phyloP scores from a whole-genome alignment of 176 grass and related monocot species.

The Carex pumila region DNA sequence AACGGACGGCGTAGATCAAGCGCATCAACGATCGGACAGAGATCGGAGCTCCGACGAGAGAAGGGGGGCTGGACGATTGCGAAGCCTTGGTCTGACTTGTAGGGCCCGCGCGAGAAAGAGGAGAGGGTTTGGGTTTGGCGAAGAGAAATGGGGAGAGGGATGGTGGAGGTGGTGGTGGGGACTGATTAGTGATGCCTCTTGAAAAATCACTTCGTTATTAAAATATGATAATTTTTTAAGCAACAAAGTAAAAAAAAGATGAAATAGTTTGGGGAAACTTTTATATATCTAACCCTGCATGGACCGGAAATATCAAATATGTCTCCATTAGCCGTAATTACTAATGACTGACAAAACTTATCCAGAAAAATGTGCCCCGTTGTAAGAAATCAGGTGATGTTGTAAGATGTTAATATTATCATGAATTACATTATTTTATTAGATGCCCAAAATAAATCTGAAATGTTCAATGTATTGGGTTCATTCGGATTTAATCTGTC shows the following conservation, averaged over 20 bases:
- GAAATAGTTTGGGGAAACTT: background rate
- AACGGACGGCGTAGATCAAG: conserved; percentile 13
- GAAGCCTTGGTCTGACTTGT: conserved; percentile 30
- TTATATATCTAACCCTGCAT: too few species aligned
- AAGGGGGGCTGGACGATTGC: background rate
- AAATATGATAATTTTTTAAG: background rate
- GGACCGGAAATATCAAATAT: too few species aligned
- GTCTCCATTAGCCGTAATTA: background rate
- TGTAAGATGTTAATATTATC: background rate
- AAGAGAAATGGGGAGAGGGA: background rate
- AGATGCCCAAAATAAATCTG: background rate
- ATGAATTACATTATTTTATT: background rate
- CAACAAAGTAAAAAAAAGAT: background rate
- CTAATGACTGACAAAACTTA: background rate
- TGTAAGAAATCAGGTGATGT: background rate
- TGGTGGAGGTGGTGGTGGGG: conserved; percentile 14
- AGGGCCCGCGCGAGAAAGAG: conserved; percentile 32
- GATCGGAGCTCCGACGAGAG: conserved; percentile 27
- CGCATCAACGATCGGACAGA: conserved; percentile 10
- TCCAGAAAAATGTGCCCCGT: background rate
- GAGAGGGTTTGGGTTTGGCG: conserved; percentile 8
- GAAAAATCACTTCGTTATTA: conserved; percentile 4
- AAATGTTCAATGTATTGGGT: too few species aligned
- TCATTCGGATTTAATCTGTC: too few species aligned
- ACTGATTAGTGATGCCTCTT: conserved; percentile 16